phyloP scores from a whole-genome alignment of 2,329 filamentous ascomycete genomes.

The Tetracladium maxilliforme region DNA sequence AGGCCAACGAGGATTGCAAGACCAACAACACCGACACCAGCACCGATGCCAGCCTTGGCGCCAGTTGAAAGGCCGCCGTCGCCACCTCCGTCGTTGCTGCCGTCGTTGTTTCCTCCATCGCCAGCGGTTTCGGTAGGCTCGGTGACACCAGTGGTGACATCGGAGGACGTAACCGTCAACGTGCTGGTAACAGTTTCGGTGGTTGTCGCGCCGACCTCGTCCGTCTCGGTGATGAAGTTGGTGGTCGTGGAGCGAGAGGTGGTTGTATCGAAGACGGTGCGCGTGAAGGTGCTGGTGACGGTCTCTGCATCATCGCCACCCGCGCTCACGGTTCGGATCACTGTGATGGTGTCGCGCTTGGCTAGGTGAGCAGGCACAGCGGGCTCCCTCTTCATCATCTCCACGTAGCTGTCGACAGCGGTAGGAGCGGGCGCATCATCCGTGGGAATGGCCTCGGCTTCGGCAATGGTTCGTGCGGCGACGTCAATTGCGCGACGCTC shows the following conservation, averaged over 20 bases:
- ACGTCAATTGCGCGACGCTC: constrained; percentile 15
- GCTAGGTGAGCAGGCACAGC: too few relatives aligned
- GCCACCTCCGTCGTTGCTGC: constrained; percentile 1
- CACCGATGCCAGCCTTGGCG: constrained; percentile 28
- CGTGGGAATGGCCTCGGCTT: constrained; percentile 1
- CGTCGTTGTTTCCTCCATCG: constrained; percentile 4
- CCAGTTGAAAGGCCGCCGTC: constrained; percentile 21
- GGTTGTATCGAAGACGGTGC: constrained; percentile 15
- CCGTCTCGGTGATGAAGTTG: constrained; percentile 7
- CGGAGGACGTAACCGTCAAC: constrained; percentile 18
- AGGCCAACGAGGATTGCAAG: constrained; percentile 11
- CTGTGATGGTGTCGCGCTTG: constrained; percentile 19
- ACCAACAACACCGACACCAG: constrained; percentile 20
- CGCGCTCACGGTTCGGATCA: too few relatives aligned
- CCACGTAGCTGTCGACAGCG: constrained; percentile 7
- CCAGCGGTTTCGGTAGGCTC: constrained; percentile 8
- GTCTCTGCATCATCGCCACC: too few relatives aligned
- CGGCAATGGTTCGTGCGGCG: constrained; percentile 12
- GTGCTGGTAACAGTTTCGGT: constrained; percentile 23
- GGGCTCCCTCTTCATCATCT: too few relatives aligned
- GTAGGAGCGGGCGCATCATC: constrained; percentile 5
- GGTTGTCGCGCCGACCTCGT: constrained; percentile 17
- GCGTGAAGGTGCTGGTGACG: constrained; percentile 14
- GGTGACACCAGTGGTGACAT: constrained; percentile 15
- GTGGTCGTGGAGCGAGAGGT: constrained; percentile 8